Percentiles rank a stretch among this genome's conserved stretches.
Conservation (phyloP, 2,329 filamentous ascomycete genomes). For the Aphanocladium album region DNA sequence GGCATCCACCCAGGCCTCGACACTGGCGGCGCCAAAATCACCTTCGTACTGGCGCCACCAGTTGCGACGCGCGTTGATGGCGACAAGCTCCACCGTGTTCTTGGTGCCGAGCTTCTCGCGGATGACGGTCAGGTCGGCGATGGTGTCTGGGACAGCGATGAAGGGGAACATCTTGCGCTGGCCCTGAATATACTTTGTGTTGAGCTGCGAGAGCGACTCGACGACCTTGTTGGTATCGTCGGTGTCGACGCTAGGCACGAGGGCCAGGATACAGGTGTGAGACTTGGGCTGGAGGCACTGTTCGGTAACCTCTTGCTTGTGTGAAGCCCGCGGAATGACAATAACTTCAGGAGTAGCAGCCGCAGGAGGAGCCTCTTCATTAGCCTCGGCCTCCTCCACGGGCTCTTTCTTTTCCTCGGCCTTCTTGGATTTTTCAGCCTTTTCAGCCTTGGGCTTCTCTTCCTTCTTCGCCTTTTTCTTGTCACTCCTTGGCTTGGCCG, state of each 20-base stretch:
- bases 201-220: conserved; percentile 63
- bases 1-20: conserved; percentile 87
- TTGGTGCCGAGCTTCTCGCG: conserved; percentile 51
- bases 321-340: conserved; percentile 60
- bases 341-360: conserved; percentile 37
- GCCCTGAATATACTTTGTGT: conserved; percentile 65
- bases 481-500: conserved; percentile 34
- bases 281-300: conserved; percentile 73
- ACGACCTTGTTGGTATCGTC: conserved; percentile 54
- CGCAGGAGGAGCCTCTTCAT: conserved; percentile 20
- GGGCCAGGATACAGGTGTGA: conserved; percentile 75
- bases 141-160: conserved; percentile 61
- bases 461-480: conserved; percentile 34
- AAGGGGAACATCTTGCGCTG: conserved; percentile 75
- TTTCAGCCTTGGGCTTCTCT: conserved; percentile 18
- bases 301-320: conserved; percentile 58
- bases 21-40: conserved; percentile 51
- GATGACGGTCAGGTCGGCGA: conserved; percentile 38
- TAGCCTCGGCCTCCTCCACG: conserved; percentile 28
- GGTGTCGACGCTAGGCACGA: conserved; percentile 54
- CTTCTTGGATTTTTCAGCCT: conserved; percentile 35
- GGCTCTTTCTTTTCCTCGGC: conserved; percentile 16
- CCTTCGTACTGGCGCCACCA: conserved; percentile 79
- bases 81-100: conserved; percentile 65
- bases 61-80: conserved; percentile 74